Conservation (phyloP, 192 early-diverging fungal genomes). For the Linderina pennispora region DNA sequence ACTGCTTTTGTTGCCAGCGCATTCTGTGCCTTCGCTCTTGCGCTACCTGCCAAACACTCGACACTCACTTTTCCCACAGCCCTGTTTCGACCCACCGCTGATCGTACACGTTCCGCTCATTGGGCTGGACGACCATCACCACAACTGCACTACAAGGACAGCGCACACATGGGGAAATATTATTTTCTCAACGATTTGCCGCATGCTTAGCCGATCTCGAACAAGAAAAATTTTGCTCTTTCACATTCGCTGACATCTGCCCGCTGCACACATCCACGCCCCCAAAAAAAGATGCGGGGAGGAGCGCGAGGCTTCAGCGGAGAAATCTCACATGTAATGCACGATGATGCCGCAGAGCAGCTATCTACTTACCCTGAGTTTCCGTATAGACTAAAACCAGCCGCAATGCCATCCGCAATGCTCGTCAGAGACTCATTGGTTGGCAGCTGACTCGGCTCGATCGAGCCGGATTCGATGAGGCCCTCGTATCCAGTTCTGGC, state of each 20-base stretch:
- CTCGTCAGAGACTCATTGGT: constrained; percentile 61
- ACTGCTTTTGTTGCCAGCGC: too few species aligned
- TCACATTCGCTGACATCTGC: too few species aligned
- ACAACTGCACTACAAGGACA: constrained; percentile 62
- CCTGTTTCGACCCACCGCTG: constrained; percentile 56
- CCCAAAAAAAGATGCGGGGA: too few species aligned
- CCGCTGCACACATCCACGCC: too few species aligned
- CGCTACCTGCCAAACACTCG: too few species aligned
- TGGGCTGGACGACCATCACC: constrained; percentile 85
- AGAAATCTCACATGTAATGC: constrained; percentile 21
- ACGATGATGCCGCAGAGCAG: constrained; percentile 52
- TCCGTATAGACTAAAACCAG: constrained; percentile 49
- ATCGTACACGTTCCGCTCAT: constrained; percentile 91
- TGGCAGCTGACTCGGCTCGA: constrained; percentile 46
- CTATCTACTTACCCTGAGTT: constrained; percentile 34
- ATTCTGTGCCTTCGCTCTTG: too few species aligned
- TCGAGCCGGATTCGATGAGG: constrained; percentile 8
- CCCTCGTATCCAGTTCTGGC: constrained; percentile 24
- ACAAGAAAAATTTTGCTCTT: too few species aligned
- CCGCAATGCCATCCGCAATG: constrained; percentile 71
- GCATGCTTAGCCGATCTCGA: too few species aligned
- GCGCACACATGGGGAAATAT: too few species aligned
- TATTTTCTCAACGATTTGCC: too few species aligned
- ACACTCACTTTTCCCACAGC: constrained; percentile 42
- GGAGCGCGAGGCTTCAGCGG: too few species aligned